These are phyloP conservation scores for Trametes polyzona DNA, from an alignment of 1,284 basidiomycete genomes.

Conservation along the genomic window DNA sequence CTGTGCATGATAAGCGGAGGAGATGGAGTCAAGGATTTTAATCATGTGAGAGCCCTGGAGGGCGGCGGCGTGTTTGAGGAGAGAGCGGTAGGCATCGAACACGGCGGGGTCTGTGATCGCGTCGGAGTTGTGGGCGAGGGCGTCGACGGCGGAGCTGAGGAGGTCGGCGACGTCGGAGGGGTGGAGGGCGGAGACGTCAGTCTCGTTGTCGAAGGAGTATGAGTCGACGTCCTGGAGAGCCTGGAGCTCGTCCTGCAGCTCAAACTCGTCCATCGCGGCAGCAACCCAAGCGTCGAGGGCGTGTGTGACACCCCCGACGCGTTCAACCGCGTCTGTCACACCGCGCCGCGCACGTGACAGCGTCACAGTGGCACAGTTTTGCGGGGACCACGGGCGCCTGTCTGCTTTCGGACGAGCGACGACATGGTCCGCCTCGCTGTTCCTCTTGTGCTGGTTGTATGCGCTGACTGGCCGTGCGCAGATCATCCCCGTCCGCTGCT, in stretches of 20 bases:
- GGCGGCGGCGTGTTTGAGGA: conserved; percentile 70
- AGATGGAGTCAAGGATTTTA: conserved; percentile 79
- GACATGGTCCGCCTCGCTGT: not conserved
- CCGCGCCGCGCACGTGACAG: conserved; percentile 18
- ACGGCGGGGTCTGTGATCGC: conserved; percentile 65
- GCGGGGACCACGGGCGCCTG: not conserved
- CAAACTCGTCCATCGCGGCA: conserved; percentile 49
- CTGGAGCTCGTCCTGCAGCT: conserved; percentile 78
- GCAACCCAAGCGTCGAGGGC: not conserved
- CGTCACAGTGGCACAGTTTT: conserved; percentile 4
- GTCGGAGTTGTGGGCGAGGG: conserved; percentile 74
- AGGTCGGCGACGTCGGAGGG: conserved; percentile 43
- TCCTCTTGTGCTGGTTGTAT: not conserved
- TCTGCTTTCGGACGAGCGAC: too few relatives aligned
- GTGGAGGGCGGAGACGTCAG: conserved; percentile 58
- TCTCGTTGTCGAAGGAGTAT: conserved; percentile 68
- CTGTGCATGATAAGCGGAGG: conserved; percentile 72
- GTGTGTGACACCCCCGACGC: conserved; percentile 12
- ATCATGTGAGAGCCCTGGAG: conserved; percentile 67
- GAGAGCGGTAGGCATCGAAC: conserved; percentile 79
- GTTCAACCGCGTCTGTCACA: conserved; percentile 29
- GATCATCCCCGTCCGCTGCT: conserved; percentile 89
- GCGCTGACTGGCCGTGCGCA: conserved; percentile 31
- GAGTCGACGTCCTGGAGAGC: conserved; percentile 59
- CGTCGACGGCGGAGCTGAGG: conserved; percentile 75